Base-by-base conservation (phyloP, 2,329 filamentous ascomycete species). In the Colletotrichum filicis region DNA sequence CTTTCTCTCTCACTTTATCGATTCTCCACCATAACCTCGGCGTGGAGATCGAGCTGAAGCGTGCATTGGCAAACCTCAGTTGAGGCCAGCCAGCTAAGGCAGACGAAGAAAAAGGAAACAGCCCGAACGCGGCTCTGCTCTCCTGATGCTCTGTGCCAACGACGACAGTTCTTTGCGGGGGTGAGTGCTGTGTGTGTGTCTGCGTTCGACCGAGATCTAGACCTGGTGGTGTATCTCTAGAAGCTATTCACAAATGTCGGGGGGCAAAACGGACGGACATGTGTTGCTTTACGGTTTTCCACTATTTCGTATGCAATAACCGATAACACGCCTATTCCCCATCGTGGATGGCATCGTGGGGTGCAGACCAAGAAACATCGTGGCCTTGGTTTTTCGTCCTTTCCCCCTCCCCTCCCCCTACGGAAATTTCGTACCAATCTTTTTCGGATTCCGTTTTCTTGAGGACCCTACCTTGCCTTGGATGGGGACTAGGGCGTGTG, bases 271-370 rank as follows among this genome's bases (percentile, higher is more conserved):
- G 28, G 19, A 28, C 19, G 58, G 30, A 11, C 35, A 22, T 42
- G 32, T 3, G 1, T 46, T 24, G 14, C 12, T 42, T 42, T 5
- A 42, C 14, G 37, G 14, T 19, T 16, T 16, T 19, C 12, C 37
- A 42, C 37, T 19, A 42, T 42, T 42, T 16, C 5, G 37, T 63
- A 63, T 63, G 60, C 60, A 63, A 63, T 63, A 63, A 63, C 46
- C 60, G 19, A 35, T 46, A 11, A 63, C 14, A 63, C 60, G 60
- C 60, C 60, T 53, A 12, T n/a, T n/a, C 19, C 14, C 16, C 42
- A 42, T 42, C 37, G 11, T 16, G 16, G 14, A 4, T 16, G 16
- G 5, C 12, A 11, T 42, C 57, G 24, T 11, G 35, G 32, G 57
- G 57, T 24, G n/a, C 14, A 42, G 37, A 55, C 22, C 22, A 19